A percentile compares a stretch with the other conserved stretches of the same genome.
phyloP scores from a whole-genome alignment of 306 rosid genomes.

The Medicago arabica region DNA sequence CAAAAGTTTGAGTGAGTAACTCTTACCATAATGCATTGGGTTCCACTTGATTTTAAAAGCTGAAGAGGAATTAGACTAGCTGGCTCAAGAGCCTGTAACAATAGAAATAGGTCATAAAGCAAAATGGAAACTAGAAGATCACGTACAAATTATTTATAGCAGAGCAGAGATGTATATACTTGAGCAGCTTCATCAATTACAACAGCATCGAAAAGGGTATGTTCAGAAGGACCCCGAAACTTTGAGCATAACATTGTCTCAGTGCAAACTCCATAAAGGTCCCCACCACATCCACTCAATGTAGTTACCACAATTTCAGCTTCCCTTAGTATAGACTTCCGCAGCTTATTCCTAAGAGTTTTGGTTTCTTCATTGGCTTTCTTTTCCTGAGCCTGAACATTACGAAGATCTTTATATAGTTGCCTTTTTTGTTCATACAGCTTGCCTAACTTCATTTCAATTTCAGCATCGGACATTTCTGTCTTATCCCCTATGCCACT shows the following conservation, averaged over 20 bases:
- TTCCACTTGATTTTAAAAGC: conserved; percentile 82
- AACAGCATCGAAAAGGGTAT: conserved; percentile 86
- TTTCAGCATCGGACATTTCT: conserved; percentile 68
- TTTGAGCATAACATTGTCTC: conserved; percentile 76
- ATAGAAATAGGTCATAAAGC: conserved; percentile 39
- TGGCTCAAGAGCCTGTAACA: conserved; percentile 91
- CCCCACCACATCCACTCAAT: conserved; percentile 94
- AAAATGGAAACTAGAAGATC: conserved; percentile 31
- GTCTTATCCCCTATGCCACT: conserved; percentile 57
- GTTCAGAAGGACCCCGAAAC: conserved; percentile 82
- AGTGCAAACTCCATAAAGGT: conserved; percentile 86
- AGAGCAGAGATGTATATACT: conserved; percentile 57
- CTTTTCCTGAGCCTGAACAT: conserved; percentile 79
- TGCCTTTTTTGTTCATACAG: conserved; percentile 88
- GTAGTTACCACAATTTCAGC: conserved; percentile 93
- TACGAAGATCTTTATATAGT: conserved; percentile 80
- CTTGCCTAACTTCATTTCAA: conserved; percentile 66
- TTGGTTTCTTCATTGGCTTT: conserved; percentile 78
- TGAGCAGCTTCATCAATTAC: conserved; percentile 98
- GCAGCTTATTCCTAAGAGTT: conserved; percentile 69
- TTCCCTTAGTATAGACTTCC: conserved; percentile 89
- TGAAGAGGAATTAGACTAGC: conserved; percentile 97
- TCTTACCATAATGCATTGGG: conserved; percentile 88
- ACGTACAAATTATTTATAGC: conserved; percentile 30
- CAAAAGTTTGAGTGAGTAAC: conserved; percentile 25